phyloP scores from a whole-genome alignment of 352 stramenopile genomes.

The Nothophytophthora sp. region DNA sequence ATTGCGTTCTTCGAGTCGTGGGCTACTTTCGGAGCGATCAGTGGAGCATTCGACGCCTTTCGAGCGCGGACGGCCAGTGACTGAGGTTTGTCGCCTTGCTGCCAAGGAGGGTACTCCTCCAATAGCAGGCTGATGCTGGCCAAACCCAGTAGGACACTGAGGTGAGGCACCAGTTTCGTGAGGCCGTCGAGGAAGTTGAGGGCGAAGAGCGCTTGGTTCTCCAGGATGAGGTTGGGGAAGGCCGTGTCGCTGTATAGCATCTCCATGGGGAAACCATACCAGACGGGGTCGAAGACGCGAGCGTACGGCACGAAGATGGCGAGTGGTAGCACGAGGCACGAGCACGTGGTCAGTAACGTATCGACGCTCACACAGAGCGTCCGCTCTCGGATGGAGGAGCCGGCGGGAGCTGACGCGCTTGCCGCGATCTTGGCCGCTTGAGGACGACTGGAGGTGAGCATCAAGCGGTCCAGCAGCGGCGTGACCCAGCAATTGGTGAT shows the following conservation, averaged over 20 bases:
- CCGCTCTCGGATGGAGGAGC: conserved; percentile 14
- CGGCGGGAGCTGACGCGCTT: neutral
- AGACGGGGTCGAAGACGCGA: conserved; percentile 21
- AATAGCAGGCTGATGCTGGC: conserved; percentile 34
- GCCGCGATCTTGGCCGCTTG: neutral
- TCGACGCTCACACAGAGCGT: conserved; percentile 21
- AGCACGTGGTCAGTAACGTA: conserved; percentile 2
- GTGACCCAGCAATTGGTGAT: conserved; percentile 43
- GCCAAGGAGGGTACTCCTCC: conserved; percentile 10
- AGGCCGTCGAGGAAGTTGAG: conserved; percentile 25
- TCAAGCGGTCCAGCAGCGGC: conserved; percentile 14
- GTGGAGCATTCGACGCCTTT: too few species aligned
- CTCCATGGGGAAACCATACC: conserved; percentile 31
- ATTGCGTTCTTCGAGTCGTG: neutral
- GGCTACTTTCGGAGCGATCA: too few species aligned
- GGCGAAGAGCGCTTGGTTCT: conserved; percentile 45
- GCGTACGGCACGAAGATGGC: conserved; percentile 23
- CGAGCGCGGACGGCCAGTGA: too few species aligned
- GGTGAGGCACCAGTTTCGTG: conserved; percentile 34
- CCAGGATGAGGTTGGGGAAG: conserved; percentile 46
- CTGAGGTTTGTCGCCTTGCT: too few species aligned
- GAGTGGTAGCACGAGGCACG: conserved; percentile 14
- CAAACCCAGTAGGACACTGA: conserved; percentile 37
- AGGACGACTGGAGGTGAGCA: conserved; percentile 2
- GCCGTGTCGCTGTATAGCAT: conserved; percentile 46